A percentile compares a stretch with the other conserved stretches of the same genome.
These are phyloP conservation scores for Fusarium papillatum DNA, from an alignment of 2,329 filamentous ascomycete species.

Conservation along the genomic window DNA sequence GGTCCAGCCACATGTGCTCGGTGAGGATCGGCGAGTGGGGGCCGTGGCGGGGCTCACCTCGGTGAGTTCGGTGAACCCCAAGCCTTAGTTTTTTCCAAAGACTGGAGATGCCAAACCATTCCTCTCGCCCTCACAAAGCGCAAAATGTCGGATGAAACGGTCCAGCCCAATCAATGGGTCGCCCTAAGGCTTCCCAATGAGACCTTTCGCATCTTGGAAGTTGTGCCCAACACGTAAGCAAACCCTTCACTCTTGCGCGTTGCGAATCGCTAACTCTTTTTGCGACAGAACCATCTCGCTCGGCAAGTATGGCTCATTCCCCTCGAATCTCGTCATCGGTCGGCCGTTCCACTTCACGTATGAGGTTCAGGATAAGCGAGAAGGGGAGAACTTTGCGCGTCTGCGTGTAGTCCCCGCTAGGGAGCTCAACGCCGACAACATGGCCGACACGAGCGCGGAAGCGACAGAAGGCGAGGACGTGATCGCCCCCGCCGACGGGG, in stretches of 20 bases:
- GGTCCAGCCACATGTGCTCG: background rate
- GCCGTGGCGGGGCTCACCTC: conserved; percentile 48
- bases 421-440: conserved; percentile 87
- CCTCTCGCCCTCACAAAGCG: conserved; percentile 19
- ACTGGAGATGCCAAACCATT: conserved; percentile 23
- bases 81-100: conserved; percentile 42
- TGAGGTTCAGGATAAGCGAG: conserved; percentile 82
- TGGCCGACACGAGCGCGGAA: conserved; percentile 60
- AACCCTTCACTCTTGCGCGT: conserved; percentile 10
- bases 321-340: conserved; percentile 90
- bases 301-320: conserved; percentile 94
- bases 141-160: conserved; percentile 49
- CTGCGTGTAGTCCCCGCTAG: conserved; percentile 84
- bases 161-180: conserved; percentile 71
- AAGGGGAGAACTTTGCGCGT: conserved; percentile 74
- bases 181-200: conserved; percentile 72
- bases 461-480: conserved; percentile 60
- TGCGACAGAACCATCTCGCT: conserved; percentile 82
- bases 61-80: conserved; percentile 43
- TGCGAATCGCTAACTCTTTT: conserved; percentile 37
- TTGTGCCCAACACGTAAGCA: conserved; percentile 71
- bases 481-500: conserved; percentile 52
- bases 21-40: conserved; percentile 30
- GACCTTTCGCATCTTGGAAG: conserved; percentile 68
- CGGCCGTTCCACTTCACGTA: conserved; percentile 93